Evolutionary conservation across 441 rosid species (phyloP), one percentile per base, ranked within the genome.

Genomic region (Capsella rubella): DNA sequence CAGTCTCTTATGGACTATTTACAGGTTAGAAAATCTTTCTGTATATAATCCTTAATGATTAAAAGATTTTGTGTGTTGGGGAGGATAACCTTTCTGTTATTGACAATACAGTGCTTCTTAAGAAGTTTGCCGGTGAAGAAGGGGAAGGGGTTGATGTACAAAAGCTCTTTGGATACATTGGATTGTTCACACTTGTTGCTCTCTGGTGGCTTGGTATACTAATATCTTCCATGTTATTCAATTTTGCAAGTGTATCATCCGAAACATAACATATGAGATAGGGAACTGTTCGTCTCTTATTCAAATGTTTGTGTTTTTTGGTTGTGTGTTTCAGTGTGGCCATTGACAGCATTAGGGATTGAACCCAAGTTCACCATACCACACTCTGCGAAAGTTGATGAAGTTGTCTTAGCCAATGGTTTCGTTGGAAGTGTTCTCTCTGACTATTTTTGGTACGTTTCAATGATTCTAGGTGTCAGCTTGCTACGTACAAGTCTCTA

Each of bases 161-260:
- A 78, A 95, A 93, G 90, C 79, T 95, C 80, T 95, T 95, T 67
- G 99, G 99, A 53, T 95, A 91, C 75, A 87, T 95, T 39, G 99
- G 99, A 68, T 75, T 95, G 73, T 95, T 95, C 80, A 95, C 98
- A 4, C 92, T 95, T 75, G 90, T 95, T 75, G 92, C 98, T 67
- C 92, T 95, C 27, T 95, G 99, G 99, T 95, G 99, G 99, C 97
- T 95, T 64, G 89, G 99, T 93, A 87, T 86, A 87, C 63, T 57
- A 67, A 62, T 14, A 67, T 61, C 47, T 77, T 64, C 12, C 55
- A 63, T 29, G 39, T 4, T 69, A 28, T 62, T 78, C 15, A 47
- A 1, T 4, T 55, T 39, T 46, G 18, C 55, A 31, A 62, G 29
- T 63, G 18, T 29, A 16, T 53, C 37, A 69, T 56, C 27, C 1